Conservation (phyloP, 441 rosid species). For the Adansonia gregorii region DNA sequence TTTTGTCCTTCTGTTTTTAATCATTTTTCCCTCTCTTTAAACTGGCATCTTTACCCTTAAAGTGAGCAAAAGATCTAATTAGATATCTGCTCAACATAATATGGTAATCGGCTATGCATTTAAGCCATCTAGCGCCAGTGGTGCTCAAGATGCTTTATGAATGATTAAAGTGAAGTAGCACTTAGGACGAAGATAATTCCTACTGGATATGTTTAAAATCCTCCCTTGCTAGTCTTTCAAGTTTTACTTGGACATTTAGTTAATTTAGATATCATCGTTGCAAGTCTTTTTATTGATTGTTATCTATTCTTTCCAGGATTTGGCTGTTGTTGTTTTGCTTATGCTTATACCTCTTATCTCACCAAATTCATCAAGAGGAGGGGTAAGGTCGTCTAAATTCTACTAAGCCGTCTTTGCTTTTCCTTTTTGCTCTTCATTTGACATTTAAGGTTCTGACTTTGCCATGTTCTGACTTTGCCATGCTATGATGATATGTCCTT, state of each 20-base stretch:
- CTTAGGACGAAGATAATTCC: background rate
- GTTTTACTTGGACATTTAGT: conserved; percentile 22
- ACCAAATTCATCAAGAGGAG: conserved; percentile 98
- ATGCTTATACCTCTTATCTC: conserved; percentile 98
- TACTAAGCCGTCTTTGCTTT: conserved; percentile 28
- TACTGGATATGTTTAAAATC: background rate
- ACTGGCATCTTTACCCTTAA: conserved; percentile 22
- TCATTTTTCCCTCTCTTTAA: conserved; percentile 11
- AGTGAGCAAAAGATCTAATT: conserved; percentile 19
- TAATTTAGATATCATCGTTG: conserved; percentile 25
- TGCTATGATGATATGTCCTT: conserved; percentile 22
- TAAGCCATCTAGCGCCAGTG: conserved; percentile 3
- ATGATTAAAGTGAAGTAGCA: conserved; percentile 3
- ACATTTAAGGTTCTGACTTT: conserved; percentile 20
- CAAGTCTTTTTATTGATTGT: conserved; percentile 22
- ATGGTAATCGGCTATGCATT: conserved; percentile 26
- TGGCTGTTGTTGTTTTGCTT: conserved; percentile 97
- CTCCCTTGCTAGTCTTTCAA: conserved; percentile 10
- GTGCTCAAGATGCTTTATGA: conserved; percentile 5
- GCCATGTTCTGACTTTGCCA: conserved; percentile 21
- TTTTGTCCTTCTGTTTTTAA: background rate
- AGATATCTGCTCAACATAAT: conserved; percentile 16
- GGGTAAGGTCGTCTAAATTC: conserved; percentile 61
- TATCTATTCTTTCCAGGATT: conserved; percentile 61
- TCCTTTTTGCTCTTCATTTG: conserved; percentile 24